Base-by-base conservation (phyloP, 2,329 filamentous ascomycete genomes). In the Diplodia seriata region DNA sequence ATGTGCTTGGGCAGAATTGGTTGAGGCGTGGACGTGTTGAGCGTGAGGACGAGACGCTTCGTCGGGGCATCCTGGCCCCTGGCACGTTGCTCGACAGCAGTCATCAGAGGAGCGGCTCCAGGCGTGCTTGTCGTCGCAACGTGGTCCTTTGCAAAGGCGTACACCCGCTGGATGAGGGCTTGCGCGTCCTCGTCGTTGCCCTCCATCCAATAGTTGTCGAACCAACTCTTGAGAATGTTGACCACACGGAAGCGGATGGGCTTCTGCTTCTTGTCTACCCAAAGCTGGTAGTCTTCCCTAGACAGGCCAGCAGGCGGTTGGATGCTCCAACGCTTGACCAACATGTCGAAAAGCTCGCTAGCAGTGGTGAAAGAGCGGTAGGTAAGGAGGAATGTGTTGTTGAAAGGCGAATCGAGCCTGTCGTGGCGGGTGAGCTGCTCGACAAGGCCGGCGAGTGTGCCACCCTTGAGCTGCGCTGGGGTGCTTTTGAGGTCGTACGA, bases 121-220 rank as follows among this genome's bases (percentile, higher is more conserved):
- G 94, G 94, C 1, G 94, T 97, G 75, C 96, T 94, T 0, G 94
- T 97, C 7, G 92, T 94, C 74, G 94, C 95, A 70, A 98, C 92
- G 0, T 92, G 93, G 73, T 97, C 93, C 73, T 91, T 91, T 2
- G 94, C 94, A 78, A 99, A 99, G 33, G 89, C 89, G 81, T 94
- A 93, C 11, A 98, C 93, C 71, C 94, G 89, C 69, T 93, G 90
- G 71, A 99, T 92, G 50, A 99, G 85, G 72, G 93, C 88, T 77
- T 89, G 92, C 55, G 90, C 96, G 57, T 92, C 89, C 63, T 94
- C 91, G 75, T 90, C 94, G 70, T 90, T 89, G 59, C 93, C 91
- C 77, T 99, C 95, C 93, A 98, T 97, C 95, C 95, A 99, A 79
- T 95, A 98, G 73, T 91, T 94, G 76, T 98, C 95, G 73, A 99